Evolutionary conservation across 2,329 filamentous ascomycete genomes (phyloP), one percentile per base, ranked within the genome.

Genomic region (Colletotrichum navitas): DNA sequence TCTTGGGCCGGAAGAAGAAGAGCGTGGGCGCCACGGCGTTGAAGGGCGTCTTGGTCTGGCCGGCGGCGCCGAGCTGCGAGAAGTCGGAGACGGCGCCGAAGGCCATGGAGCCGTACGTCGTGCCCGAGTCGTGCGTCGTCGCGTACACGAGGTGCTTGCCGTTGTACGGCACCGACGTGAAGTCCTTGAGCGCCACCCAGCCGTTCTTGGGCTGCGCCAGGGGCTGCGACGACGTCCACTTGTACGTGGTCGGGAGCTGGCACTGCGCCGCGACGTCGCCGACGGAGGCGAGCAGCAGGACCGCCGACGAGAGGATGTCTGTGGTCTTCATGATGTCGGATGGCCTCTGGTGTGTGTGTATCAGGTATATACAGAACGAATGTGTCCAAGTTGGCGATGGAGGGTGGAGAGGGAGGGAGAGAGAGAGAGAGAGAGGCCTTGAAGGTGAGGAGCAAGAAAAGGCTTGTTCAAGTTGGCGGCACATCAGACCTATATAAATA

Each of bases 1-100:
- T 83, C 81, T 90, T 91, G 0, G 90, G 90, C 6, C 77, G 75
- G 75, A 91, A 92, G 82, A 86, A 88, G 81, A 92, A 91, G 59
- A 92, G 80, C 0, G 88, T 89, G 1, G 90, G 90, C 0, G 90
- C 90, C 29, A 90, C 88, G 12, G 87, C 79, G 7, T 71, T 75
- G 5, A 69, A 56, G 55, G 43, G 81, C 86, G 89, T 89, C 1
- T 69, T 73, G 73, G 81, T 91, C 79, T 92, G 89, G 71, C 76
- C 80, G 0, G 84, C 87, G 0, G 83, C 80, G 26, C 77, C 80
- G 83, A 91, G 85, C 29, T 85, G 81, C 21, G 81, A 78, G 83
- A 85, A 90, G 81, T 88, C 82, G 1, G 79, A 80, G 78, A 92
- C 87, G 66, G 83, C 80, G 29, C 82, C 83, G 73, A 92, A 91